A percentile compares a stretch with the other conserved stretches of the same genome.
phyloP scores from a whole-genome alignment of 2,329 filamentous ascomycete genomes.

The Bipolaris oryzae region DNA sequence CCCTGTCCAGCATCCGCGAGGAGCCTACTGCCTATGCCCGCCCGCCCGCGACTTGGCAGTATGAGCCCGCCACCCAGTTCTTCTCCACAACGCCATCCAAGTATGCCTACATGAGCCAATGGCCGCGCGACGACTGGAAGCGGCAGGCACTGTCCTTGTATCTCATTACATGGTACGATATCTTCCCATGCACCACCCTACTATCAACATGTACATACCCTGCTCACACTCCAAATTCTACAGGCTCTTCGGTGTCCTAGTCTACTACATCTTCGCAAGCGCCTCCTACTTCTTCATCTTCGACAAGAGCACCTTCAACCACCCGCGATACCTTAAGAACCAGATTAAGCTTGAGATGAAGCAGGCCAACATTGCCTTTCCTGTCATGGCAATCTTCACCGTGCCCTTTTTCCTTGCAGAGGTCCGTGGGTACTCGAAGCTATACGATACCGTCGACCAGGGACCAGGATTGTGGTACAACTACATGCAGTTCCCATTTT shows the following conservation, averaged over 20 bases:
- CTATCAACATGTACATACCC: neutral
- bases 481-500: constrained; percentile 82
- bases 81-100: constrained; percentile 72
- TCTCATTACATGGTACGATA: constrained; percentile 78
- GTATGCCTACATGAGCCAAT: constrained; percentile 79
- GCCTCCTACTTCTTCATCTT: constrained; percentile 89
- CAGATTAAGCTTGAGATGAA: constrained; percentile 85
- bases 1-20: constrained; percentile 59
- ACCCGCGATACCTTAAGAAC: constrained; percentile 95
- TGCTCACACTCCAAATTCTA: constrained; percentile 16
- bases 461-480: constrained; percentile 81
- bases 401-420: constrained; percentile 81
- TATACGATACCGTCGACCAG: constrained; percentile 80
- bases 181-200: too few relatives aligned
- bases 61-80: constrained; percentile 73
- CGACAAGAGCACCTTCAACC: constrained; percentile 85
- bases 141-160: constrained; percentile 79
- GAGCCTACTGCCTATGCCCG: constrained; percentile 38
- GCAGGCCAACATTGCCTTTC: constrained; percentile 78
- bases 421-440: constrained; percentile 81
- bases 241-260: constrained; percentile 82
- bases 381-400: constrained; percentile 81
- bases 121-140: constrained; percentile 76
- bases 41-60: constrained; percentile 61
- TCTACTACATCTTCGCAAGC: constrained; percentile 84